Base-by-base conservation (phyloP, 192 early-diverging fungal genomes). In the Backusella macrospora region DNA sequence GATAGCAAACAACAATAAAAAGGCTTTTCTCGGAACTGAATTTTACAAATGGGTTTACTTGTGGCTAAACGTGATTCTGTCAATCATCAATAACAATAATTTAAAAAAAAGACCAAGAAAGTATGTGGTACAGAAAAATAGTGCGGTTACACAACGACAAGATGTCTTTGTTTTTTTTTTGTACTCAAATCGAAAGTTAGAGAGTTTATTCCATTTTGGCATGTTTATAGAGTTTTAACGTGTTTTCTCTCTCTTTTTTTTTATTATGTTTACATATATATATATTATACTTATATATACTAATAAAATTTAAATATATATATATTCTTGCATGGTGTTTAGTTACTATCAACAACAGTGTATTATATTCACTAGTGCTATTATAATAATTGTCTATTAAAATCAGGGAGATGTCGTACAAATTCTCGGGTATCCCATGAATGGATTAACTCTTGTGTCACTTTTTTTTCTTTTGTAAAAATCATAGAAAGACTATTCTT, bases 41-140 rank as follows among this genome's bases (percentile, higher is more conserved):
- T 46, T 14, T 18, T 18, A 18, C 18, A 49, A 21, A 8, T 49
- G 8, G 6, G 48, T 49, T 0, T 34, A 2, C 29, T 15, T 18
- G 48, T 49, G 48, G 48, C n/a, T 18, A n/a, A 49, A 49, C 48
- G 48, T 49, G 48, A 23, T 23, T 59, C 21, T 59, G 52, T 59
- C 52, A 26, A 23, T 10, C 21, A 3, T 12, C 21, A 59, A 5
- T 59, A 23, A 52, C 21, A 6, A 52, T 7, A 52, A 26, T 26
- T 59, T 59, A 21, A 59, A 59, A 21, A 4, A 10, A 59, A 59
- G 5, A 1, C n/a, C 29, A 34, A 34, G 29, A 34, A 34, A 12
- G 12, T 16, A 49, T 6, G 52, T 59, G 26, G 3, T 10, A 59
- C 21, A 59, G 21, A 59, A 59, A 55, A 59, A 59, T 13, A 59